These are phyloP conservation scores for Skeletonema costatum DNA, from an alignment of 108 stramenopile species.

Conservation along the genomic window DNA sequence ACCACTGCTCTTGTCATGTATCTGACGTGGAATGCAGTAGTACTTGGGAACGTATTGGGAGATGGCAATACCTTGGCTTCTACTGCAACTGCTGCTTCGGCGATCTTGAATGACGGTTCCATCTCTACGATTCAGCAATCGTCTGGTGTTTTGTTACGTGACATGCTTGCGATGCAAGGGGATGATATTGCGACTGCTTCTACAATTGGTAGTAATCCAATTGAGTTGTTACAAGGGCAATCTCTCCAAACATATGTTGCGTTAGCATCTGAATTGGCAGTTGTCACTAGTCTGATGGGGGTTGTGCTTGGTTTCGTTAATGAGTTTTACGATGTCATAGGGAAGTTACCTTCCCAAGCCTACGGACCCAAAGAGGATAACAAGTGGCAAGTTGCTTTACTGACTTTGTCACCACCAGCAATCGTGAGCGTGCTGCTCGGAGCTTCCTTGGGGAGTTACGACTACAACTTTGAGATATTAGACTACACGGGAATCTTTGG, in stretches of 20 bases:
- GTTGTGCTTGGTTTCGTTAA: constrained; percentile 75
- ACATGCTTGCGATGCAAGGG: constrained; percentile 1
- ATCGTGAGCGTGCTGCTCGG: constrained; percentile 56
- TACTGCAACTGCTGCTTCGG: constrained; percentile 3
- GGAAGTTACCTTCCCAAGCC: constrained; percentile 21
- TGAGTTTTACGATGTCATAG: constrained; percentile 72
- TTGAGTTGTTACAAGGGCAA: constrained; percentile 13
- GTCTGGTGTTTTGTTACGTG: constrained; percentile 1
- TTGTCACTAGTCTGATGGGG: constrained; percentile 72
- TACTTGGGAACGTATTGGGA: constrained; percentile 65
- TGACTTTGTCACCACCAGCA: constrained; percentile 43
- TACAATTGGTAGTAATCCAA: constrained; percentile 30
- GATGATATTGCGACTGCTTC: constrained; percentile 1
- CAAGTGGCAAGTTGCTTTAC: constrained; percentile 65
- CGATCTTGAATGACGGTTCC: neutral
- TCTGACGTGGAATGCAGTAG: constrained; percentile 83
- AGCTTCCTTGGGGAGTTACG: constrained; percentile 47
- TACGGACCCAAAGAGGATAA: constrained; percentile 48
- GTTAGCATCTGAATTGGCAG: constrained; percentile 62
- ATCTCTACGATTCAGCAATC: constrained; percentile 38
- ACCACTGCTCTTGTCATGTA: constrained; percentile 82
- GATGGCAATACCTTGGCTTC: constrained; percentile 4
- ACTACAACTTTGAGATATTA: constrained; percentile 58
- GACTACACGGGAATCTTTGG: constrained; percentile 83
- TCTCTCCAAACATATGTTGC: constrained; percentile 29